Percentiles rank a stretch among this genome's conserved stretches.
Evolutionary conservation across 345 rosid genomes (phyloP).

Genomic region (Trapa bicornis): DNA sequence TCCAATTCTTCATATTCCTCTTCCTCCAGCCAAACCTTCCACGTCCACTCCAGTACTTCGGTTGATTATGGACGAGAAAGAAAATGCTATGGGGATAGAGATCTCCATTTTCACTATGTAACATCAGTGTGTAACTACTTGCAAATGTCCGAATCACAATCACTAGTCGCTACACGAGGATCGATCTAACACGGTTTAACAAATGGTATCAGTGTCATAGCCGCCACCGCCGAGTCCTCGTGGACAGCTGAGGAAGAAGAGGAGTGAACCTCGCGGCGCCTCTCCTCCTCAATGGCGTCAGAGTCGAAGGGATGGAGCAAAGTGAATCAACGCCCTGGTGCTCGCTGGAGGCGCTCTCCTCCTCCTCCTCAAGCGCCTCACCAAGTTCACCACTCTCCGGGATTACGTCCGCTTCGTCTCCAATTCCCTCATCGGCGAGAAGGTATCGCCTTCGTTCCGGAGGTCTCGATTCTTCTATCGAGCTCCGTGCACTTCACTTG

Average conservation of each 20-base stretch:
- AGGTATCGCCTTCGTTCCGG: constrained; percentile 23
- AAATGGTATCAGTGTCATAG: not conserved
- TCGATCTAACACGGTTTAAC: not conserved
- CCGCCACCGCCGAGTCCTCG: not conserved
- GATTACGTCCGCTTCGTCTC: constrained; percentile 72
- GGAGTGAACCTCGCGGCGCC: not conserved
- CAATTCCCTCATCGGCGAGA: constrained; percentile 71
- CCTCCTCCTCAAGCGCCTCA: constrained; percentile 64
- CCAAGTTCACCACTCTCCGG: constrained; percentile 88
- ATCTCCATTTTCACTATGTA: not conserved
- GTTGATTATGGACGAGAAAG: no score
- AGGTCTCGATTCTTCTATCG: not conserved
- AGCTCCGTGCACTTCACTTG: not conserved
- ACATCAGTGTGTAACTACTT: not conserved
- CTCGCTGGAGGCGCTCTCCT: constrained; percentile 73
- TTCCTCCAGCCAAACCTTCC: no score
- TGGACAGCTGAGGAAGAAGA: not conserved
- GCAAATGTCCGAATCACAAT: not conserved
- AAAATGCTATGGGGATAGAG: no score
- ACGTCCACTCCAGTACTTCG: no score
- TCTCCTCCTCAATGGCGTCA: constrained; percentile 19
- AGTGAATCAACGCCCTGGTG: constrained; percentile 53
- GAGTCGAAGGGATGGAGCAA: constrained; percentile 63
- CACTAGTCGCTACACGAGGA: not conserved
- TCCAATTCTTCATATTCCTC: no score